Evolutionary conservation across 768 basidiomycete genomes (phyloP).

Genomic region (Polyporus arcularius): DNA sequence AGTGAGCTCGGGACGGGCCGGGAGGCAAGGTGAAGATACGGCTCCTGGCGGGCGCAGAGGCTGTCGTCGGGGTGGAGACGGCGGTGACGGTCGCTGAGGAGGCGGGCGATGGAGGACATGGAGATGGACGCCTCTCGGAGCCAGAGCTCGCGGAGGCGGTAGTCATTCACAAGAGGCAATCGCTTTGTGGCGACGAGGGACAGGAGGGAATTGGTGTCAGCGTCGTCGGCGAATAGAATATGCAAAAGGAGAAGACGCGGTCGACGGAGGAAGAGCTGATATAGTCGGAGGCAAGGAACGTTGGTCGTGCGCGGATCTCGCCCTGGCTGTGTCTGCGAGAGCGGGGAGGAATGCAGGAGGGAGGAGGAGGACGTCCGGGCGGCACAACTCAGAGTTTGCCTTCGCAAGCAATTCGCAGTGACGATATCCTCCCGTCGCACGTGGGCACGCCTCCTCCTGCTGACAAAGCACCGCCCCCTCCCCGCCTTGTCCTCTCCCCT

Average conservation of each 20-base stretch:
- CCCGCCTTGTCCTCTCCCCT: not conserved
- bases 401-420: slow-evolving; percentile 8
- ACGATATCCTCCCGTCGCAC: slow-evolving; percentile 29
- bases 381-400: slow-evolving; percentile 8
- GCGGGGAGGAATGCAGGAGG: not conserved
- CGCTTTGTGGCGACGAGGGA: slow-evolving; percentile 1
- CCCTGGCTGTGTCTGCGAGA: not conserved
- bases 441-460: slow-evolving; percentile 29
- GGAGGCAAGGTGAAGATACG: slow-evolving; percentile 29
- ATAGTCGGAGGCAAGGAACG: slow-evolving; percentile 13
- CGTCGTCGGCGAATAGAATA: slow-evolving; percentile 4
- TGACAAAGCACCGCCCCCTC: slow-evolving; percentile 25
- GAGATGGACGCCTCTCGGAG: slow-evolving; percentile 25
- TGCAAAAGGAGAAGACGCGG: slow-evolving; percentile 14
- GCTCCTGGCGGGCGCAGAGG: slow-evolving; percentile 28
- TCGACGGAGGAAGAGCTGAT: slow-evolving; percentile 6
- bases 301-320: slow-evolving; percentile 17
- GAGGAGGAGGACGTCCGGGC: not conserved
- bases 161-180: slow-evolving; percentile 22
- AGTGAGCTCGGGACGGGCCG: slow-evolving; percentile 22
- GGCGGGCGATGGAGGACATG: slow-evolving; percentile 50
- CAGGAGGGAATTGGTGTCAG: not conserved
- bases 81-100: slow-evolving; percentile 44
- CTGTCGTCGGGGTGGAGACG: slow-evolving; percentile 39
- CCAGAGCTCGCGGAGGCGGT: slow-evolving; percentile 25